phyloP scores from a whole-genome alignment of 305 asterid genomes.

The Euphrasia arctica region DNA sequence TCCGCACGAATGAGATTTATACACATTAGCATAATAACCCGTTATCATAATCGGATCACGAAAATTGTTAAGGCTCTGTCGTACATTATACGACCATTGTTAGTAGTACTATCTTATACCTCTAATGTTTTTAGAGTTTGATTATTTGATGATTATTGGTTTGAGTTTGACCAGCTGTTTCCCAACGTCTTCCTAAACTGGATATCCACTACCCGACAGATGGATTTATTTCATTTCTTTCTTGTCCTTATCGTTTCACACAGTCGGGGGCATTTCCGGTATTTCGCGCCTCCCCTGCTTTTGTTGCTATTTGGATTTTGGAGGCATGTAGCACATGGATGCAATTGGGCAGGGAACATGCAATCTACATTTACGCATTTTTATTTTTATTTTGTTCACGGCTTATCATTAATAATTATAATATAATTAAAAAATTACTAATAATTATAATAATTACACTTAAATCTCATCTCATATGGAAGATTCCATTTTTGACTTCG shows the following conservation, averaged over 20 bases:
- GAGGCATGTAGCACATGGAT: slow-evolving; percentile 13
- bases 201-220: slow-evolving; percentile 23
- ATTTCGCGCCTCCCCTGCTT: not conserved
- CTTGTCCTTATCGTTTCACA: slow-evolving; percentile 21
- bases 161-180: slow-evolving; percentile 24
- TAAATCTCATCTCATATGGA: not conserved
- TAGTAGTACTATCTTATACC: too few relatives aligned
- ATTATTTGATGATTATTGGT: not conserved
- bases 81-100: too few relatives aligned
- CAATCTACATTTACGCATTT: not conserved
- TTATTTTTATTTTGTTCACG: not conserved
- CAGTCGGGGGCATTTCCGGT: slow-evolving; percentile 18
- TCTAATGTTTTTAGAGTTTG: too few relatives aligned
- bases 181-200: not conserved
- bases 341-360: slow-evolving; percentile 3
- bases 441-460: too few relatives aligned
- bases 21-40: not conserved
- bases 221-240: not conserved
- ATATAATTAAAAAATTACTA: too few relatives aligned
- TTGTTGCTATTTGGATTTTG: not conserved
- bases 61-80: too few relatives aligned
- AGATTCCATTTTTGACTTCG: not conserved
- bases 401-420: not conserved
- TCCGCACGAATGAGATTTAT: slow-evolving; percentile 21
- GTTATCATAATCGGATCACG: too few relatives aligned